Percentiles rank a stretch among this genome's conserved stretches.
Evolutionary conservation across 2,329 filamentous ascomycete genomes (phyloP).

Genomic region (Verticillium albo-atrum): DNA sequence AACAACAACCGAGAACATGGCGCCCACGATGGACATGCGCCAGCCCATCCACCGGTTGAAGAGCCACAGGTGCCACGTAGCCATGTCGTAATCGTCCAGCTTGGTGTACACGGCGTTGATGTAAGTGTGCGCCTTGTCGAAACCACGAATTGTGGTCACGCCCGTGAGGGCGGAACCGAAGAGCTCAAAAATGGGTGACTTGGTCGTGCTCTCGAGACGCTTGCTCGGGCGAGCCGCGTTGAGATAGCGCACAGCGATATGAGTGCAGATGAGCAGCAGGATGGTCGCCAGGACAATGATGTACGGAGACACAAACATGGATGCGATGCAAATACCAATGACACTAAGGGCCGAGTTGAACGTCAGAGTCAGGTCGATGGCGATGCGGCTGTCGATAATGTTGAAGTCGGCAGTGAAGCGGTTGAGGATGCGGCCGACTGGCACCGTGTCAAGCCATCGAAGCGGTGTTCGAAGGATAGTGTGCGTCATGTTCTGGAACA

Average conservation of each 20-base stretch:
- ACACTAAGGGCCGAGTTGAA: slow-evolving; percentile 58
- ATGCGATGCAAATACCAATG: slow-evolving; percentile 62
- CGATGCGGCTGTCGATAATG: slow-evolving; percentile 63
- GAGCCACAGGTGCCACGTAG: slow-evolving; percentile 64
- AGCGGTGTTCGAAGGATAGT: slow-evolving; percentile 67
- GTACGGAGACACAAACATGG: slow-evolving; percentile 61
- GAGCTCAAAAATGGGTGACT: slow-evolving; percentile 76
- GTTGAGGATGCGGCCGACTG: slow-evolving; percentile 71
- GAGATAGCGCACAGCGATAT: slow-evolving; percentile 60
- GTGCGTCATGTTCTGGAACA: slow-evolving; percentile 65
- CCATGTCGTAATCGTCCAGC: slow-evolving; percentile 63
- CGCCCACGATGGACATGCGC: slow-evolving; percentile 66
- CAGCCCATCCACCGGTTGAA: slow-evolving; percentile 76
- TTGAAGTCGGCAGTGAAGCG: slow-evolving; percentile 76
- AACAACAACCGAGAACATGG: slow-evolving; percentile 62
- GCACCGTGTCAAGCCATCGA: slow-evolving; percentile 78
- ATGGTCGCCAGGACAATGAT: slow-evolving; percentile 59
- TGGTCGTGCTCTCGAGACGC: slow-evolving; percentile 70
- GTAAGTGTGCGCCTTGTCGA: slow-evolving; percentile 64
- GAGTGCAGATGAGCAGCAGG: slow-evolving; percentile 53
- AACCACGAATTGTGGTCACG: slow-evolving; percentile 71
- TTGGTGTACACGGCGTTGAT: slow-evolving; percentile 64
- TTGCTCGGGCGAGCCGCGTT: slow-evolving; percentile 71
- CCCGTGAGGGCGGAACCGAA: slow-evolving; percentile 70
- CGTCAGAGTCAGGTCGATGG: slow-evolving; percentile 58